phyloP scores from a whole-genome alignment of 2,329 filamentous ascomycete genomes.

The Aspergillus novofumigatus region DNA sequence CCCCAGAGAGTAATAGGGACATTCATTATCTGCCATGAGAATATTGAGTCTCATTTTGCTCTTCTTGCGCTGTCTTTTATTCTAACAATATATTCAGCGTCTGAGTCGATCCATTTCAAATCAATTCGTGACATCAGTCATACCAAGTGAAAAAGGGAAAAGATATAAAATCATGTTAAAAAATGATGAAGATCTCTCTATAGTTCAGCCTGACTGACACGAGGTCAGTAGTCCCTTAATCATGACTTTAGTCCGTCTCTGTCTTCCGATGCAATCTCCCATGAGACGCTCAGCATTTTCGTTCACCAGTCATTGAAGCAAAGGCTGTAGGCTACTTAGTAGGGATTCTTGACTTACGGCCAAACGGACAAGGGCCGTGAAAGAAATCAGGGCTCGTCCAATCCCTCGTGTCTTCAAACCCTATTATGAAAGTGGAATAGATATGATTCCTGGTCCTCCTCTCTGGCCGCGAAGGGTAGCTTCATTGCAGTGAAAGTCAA shows the following conservation, averaged over 20 bases:
- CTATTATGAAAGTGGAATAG: background rate
- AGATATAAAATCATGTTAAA: background rate
- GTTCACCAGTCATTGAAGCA: background rate
- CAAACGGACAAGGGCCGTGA: background rate
- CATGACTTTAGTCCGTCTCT: background rate
- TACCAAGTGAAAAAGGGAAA: no score
- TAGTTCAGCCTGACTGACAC: no score
- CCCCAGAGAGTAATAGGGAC: background rate
- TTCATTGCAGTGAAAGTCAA: background rate
- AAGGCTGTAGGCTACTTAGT: background rate
- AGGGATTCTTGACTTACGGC: background rate
- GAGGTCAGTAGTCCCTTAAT: no score
- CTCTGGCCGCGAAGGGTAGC: background rate
- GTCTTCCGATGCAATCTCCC: background rate
- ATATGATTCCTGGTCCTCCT: background rate
- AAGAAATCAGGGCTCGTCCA: background rate
- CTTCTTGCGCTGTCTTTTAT: background rate
- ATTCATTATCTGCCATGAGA: background rate
- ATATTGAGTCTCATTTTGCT: background rate
- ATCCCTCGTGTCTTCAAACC: background rate
- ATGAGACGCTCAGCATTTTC: background rate
- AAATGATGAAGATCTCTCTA: background rate
- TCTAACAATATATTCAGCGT: no score
- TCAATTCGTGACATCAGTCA: background rate
- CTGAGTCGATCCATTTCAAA: no score